phyloP scores from a whole-genome alignment of 257 asterid genomes.

The Solanum clarkiae region DNA sequence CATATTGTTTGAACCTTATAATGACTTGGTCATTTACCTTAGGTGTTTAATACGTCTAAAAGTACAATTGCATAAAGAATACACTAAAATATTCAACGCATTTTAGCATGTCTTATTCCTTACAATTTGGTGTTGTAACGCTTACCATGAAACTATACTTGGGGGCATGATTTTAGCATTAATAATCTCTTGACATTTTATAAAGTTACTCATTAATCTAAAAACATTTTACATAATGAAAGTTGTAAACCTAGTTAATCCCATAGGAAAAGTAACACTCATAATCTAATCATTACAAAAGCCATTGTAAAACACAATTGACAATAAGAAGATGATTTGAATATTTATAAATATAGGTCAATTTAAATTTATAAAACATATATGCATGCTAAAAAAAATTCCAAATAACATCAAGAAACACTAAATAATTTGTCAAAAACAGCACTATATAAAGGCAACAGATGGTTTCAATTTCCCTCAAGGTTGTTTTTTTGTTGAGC shows the following conservation, averaged over 20 bases:
- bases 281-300: too few relatives aligned
- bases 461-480: not conserved
- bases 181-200: not conserved
- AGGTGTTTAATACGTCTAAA: not conserved
- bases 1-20: not conserved
- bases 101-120: not conserved
- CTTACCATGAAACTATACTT: not conserved
- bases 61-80: not conserved
- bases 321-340: not conserved
- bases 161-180: not conserved
- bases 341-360: not conserved
- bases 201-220: not conserved
- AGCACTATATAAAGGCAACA: not conserved
- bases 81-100: not conserved
- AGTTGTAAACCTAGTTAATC: not conserved
- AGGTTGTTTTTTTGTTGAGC: not conserved
- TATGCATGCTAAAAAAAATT: not conserved
- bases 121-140: not conserved
- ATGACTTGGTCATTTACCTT: not conserved
- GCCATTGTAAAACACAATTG: not conserved
- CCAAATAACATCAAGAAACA: not conserved
- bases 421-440: too few relatives aligned
- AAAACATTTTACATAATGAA: not conserved
- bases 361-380: too few relatives aligned
- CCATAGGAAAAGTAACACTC: not conserved